A percentile compares a stretch with the other conserved stretches of the same genome.
Evolutionary conservation across 345 rosid genomes (phyloP).

Genomic region (Rhodamnia rubescens): DNA sequence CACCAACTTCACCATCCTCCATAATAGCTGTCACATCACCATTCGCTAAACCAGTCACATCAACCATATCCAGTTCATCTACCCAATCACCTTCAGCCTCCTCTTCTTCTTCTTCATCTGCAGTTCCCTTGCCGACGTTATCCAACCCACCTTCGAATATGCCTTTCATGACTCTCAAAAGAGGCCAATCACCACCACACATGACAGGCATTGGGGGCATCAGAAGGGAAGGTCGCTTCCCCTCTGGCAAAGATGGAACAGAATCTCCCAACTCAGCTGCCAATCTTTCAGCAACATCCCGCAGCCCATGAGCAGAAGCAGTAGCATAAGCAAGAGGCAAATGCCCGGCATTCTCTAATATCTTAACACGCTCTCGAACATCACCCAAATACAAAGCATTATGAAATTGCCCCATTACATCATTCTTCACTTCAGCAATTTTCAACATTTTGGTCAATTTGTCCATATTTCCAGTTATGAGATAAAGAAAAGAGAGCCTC

Average conservation of each 20-base stretch:
- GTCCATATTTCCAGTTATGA: conserved; percentile 74
- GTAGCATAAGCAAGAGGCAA: conserved; percentile 81
- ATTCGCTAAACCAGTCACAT: conserved; percentile 53
- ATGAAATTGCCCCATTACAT: conserved; percentile 96
- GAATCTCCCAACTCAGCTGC: conserved; percentile 64
- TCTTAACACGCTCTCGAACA: conserved; percentile 76
- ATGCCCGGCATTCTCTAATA: conserved; percentile 82
- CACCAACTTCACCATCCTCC: conserved; percentile 59
- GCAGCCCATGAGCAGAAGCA: conserved; percentile 74
- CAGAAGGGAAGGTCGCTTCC: conserved; percentile 59
- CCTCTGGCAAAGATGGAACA: conserved; percentile 64
- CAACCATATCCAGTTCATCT: conserved; percentile 65
- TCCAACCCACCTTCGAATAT: conserved; percentile 90
- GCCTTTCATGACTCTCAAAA: conserved; percentile 86
- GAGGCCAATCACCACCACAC: conserved; percentile 95
- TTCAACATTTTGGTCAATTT: conserved; percentile 85
- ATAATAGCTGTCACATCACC: conserved; percentile 44
- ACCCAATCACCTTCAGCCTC: conserved; percentile 76
- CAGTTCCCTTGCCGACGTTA: conserved; percentile 33
- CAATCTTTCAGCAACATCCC: conserved; percentile 60
- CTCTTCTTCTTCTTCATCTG: conserved; percentile 68
- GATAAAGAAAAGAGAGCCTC: conserved; percentile 89
- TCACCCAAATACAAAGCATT: conserved; percentile 89
- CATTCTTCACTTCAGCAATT: conserved; percentile 89
- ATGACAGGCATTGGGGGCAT: conserved; percentile 70